Percentiles rank a stretch among this genome's conserved stretches.
Evolutionary conservation across 768 basidiomycete genomes (phyloP).

Genomic region (Amanita inopinata): DNA sequence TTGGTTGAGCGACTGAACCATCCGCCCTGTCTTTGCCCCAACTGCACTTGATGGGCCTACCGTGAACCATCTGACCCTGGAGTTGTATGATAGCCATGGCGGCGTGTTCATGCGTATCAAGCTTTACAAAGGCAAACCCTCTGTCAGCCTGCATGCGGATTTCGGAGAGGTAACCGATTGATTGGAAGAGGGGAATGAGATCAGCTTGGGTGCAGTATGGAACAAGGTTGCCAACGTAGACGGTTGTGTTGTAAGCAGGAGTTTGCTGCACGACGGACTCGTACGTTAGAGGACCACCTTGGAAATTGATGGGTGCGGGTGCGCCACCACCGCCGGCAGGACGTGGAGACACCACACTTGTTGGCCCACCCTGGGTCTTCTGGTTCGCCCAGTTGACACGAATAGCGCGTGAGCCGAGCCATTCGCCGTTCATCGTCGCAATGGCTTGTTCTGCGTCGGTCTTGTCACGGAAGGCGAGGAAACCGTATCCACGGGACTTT

Average conservation of each 20-base stretch:
- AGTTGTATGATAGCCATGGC: constrained; percentile 97
- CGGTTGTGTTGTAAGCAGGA: constrained; percentile 88
- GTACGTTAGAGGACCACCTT: constrained; percentile 81
- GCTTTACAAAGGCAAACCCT: constrained; percentile 97
- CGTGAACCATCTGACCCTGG: constrained; percentile 95
- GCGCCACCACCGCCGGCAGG: constrained; percentile 46
- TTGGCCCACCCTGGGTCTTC: constrained; percentile 76
- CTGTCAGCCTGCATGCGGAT: constrained; percentile 99
- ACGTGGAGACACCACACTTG: constrained; percentile 27
- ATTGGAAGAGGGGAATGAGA: constrained; percentile 95
- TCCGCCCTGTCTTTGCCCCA: constrained; percentile 97
- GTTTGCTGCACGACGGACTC: constrained; percentile 93
- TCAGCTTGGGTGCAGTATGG: constrained; percentile 97
- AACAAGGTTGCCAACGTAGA: constrained; percentile 98
- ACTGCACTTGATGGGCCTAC: constrained; percentile 94
- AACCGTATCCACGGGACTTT: constrained; percentile 96
- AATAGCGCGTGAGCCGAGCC: constrained; percentile 96
- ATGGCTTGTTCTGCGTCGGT: constrained; percentile 99
- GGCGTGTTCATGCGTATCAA: constrained; percentile 97
- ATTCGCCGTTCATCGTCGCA: constrained; percentile 99
- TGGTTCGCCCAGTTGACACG: constrained; percentile 99
- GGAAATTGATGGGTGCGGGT: constrained; percentile 87
- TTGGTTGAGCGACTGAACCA: constrained; percentile 46
- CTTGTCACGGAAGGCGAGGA: constrained; percentile 97
- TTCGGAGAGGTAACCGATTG: constrained; percentile 96